Conservation (phyloP, 2,329 filamentous ascomycete species). For the Corynespora cassiicola region DNA sequence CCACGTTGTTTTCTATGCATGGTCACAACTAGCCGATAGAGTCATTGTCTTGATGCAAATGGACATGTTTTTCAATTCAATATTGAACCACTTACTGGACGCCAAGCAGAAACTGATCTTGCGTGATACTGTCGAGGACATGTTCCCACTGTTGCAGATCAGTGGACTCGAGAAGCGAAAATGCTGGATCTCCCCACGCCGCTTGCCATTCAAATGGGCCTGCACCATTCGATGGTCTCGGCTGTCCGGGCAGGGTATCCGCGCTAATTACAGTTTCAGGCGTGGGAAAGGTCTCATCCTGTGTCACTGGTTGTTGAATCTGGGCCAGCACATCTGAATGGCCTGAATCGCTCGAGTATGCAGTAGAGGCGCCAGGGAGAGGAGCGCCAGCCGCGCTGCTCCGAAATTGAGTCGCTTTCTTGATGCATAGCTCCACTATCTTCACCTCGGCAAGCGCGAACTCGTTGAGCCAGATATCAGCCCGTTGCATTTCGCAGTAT, state of each 20-base stretch:
- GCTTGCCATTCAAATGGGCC: conserved; percentile 22
- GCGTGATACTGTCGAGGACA: conserved; percentile 22
- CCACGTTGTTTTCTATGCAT: too few relatives aligned
- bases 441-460: conserved; percentile 52
- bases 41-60: too few relatives aligned
- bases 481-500: conserved; percentile 50
- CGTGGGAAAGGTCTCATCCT: conserved; percentile 6
- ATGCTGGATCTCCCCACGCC: conserved; percentile 21
- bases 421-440: conserved; percentile 51
- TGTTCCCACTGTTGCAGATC: conserved; percentile 25
- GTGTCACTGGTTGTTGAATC: neutral
- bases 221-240: conserved; percentile 7
- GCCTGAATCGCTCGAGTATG: conserved; percentile 1
- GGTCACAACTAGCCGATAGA: neutral
- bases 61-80: conserved; percentile 4
- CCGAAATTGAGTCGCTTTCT: conserved; percentile 22
- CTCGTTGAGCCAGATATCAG: conserved; percentile 51
- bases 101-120: conserved; percentile 12
- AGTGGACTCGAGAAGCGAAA: conserved; percentile 16
- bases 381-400: neutral
- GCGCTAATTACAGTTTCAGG: conserved; percentile 11
- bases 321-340: neutral
- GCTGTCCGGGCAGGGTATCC: conserved; percentile 9
- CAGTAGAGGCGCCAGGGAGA: neutral
- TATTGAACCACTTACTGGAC: conserved; percentile 3